Evolutionary conservation across 768 basidiomycete species (phyloP), one percentile per base, ranked within the genome.

Genomic region (Leucocoprinus leucothites): DNA sequence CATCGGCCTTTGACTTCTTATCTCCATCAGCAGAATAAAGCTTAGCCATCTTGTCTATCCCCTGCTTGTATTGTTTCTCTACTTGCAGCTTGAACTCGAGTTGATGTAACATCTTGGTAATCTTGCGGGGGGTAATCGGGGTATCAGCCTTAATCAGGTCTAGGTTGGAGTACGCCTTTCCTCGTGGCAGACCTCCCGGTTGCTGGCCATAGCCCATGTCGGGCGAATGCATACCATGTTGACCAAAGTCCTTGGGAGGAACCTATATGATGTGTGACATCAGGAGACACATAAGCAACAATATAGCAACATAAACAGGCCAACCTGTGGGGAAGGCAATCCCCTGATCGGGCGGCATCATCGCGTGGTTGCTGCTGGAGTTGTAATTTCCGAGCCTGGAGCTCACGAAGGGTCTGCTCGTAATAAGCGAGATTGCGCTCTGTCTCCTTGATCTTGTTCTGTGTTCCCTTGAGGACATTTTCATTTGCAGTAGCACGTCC

Each of bases 61-160:
- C 97, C 68, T 87, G 82, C 78, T 95, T 96, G 78, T 98, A 98
- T 73, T 98, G 94, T 75, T 89, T 84, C 73, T 99, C 97, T 60
- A 99, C 93, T 70, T 96, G 92, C 53, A 98, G 85, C 75, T 99
- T 99, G 83, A 98, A 99, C 72, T 98, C 95, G 58, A 99, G 86
- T 71, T 98, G 95, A 71, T 98, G 95, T 48, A 98, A 84, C 95
- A 98, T 98, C 62, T 85, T 85, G 40, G 94, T 91, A 68, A 99
- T 98, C 77, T 96, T 98, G 62, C 91, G 88, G 1, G 95, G 89
- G 18, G 94, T 94, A 66, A 96, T 85, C 14, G 96, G 95, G 43
- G 95, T 95, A 74, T 99, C 97, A 60, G 94, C 94, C 73, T 95
- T 95, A 71, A 97, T 93, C 59, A 99, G 76, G 77, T 99, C 97